Conservation (phyloP, 2,329 filamentous ascomycete species). For the Pseudocercospora vitis region DNA sequence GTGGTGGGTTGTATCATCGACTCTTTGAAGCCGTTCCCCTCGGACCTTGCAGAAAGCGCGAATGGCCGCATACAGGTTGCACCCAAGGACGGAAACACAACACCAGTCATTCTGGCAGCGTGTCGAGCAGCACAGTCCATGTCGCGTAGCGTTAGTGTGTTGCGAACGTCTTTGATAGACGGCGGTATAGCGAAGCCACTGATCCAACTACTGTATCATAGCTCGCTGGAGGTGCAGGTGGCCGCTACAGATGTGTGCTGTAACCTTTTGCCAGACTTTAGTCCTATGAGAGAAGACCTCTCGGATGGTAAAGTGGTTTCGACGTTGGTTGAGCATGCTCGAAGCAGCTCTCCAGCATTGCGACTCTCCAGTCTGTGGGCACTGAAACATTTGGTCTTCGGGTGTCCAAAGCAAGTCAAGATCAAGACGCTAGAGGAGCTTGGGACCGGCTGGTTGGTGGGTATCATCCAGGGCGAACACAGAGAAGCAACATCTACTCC, state of each 20-base stretch:
- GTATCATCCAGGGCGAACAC: slow-evolving; percentile 66
- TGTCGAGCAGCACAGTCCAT: slow-evolving; percentile 80
- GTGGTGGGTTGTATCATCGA: slow-evolving; percentile 79
- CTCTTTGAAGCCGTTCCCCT: slow-evolving; percentile 64
- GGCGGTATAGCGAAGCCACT: slow-evolving; percentile 76
- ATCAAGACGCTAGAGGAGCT: slow-evolving; percentile 75
- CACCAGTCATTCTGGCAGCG: slow-evolving; percentile 76
- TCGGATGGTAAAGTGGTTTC: slow-evolving; percentile 72
- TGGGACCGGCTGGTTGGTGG: slow-evolving; percentile 75
- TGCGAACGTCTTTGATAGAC: slow-evolving; percentile 86
- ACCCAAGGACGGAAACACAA: slow-evolving; percentile 71
- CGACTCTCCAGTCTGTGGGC: slow-evolving; percentile 89
- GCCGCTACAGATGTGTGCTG: slow-evolving; percentile 81
- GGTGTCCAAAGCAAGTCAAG: slow-evolving; percentile 69
- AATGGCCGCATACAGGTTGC: slow-evolving; percentile 38
- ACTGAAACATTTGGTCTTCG: slow-evolving; percentile 82
- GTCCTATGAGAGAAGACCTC: slow-evolving; percentile 83
- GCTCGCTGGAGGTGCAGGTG: slow-evolving; percentile 75
- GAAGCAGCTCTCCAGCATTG: slow-evolving; percentile 74
- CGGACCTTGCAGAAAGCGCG: slow-evolving; percentile 32
- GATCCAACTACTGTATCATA: slow-evolving; percentile 71
- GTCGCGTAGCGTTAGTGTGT: slow-evolving; percentile 77
- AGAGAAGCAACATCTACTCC: slow-evolving; percentile 40
- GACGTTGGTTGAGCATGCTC: slow-evolving; percentile 78
- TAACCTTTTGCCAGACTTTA: slow-evolving; percentile 85